These are phyloP conservation scores for Aquilaria yunnanensis DNA, from an alignment of 345 rosid species.

Conservation along the genomic window DNA sequence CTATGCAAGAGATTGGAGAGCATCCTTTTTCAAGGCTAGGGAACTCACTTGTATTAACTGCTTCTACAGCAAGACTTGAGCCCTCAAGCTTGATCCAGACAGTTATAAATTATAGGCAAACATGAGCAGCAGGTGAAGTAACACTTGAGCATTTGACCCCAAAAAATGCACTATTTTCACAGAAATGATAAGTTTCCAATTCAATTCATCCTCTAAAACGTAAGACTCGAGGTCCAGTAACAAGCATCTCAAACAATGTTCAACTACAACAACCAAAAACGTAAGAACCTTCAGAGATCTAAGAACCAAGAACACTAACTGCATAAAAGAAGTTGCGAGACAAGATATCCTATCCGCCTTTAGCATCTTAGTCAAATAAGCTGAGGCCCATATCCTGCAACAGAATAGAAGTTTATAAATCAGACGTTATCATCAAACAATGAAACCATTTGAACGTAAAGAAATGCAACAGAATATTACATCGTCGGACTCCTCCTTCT, in stretches of 20 bases:
- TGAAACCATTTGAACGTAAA: not conserved
- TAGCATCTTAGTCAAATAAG: slow-evolving; percentile 48
- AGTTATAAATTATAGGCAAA: too few species aligned
- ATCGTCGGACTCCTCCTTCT: slow-evolving; percentile 78
- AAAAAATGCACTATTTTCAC: slow-evolving; percentile 3
- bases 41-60: too few species aligned
- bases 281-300: slow-evolving; percentile 6
- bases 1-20: too few species aligned
- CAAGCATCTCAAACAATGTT: slow-evolving; percentile 11
- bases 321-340: not conserved
- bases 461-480: slow-evolving; percentile 21
- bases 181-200: not conserved
- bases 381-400: slow-evolving; percentile 87
- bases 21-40: too few species aligned
- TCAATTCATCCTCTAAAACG: slow-evolving; percentile 14
- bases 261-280: slow-evolving; percentile 20
- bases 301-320: slow-evolving; percentile 9
- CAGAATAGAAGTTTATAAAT: not conserved
- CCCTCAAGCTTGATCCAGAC: too few species aligned
- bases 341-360: not conserved
- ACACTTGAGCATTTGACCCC: too few species aligned
- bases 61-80: too few species aligned
- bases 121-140: too few species aligned
- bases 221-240: slow-evolving; percentile 10
- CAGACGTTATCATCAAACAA: not conserved